Evolutionary conservation across 177 flowering plant species (phyloP), one percentile per base, ranked within the genome.

Genomic region (Vitis hybrid): DNA sequence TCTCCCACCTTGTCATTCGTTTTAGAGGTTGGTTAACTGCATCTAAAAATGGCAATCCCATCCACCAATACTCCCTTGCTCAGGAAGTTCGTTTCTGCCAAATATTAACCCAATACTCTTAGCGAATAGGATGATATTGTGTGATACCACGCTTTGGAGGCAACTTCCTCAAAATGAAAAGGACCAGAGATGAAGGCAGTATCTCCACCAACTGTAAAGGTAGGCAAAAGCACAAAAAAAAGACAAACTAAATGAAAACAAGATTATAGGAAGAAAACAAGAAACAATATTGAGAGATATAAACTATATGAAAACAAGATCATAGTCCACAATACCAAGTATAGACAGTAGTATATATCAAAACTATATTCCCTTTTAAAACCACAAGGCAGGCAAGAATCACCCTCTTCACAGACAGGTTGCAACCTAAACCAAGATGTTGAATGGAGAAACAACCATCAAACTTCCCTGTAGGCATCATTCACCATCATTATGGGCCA

Each of bases 71-170:
- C 46, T 35, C 46, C 46, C 46, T 35, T 35, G 46, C 46, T 35
- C 7, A 35, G 46, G 46, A 35, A 35, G 46, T 35, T 35, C 46
- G 1, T 35, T 35, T 35, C 46, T 35, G 46, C 46, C 46, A 35
- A 6, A 35, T 35, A 35, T 35, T 0, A 35, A 35, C 64, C 62
- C 68, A 51, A 27, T 56, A 48, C 67, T 65, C 57, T 90, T 78
- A 94, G 65, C 86, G 92, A 65, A 94, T 92, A 4, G 89, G 93
- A 66, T 91, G 97, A 82, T 94, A 94, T 59, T 89, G 95, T n/a
- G 97, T 89, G 68, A 82, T 84, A 15, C 92, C 89, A 11, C 97
- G 91, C 74, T 91, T 92, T 12, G 99, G 99, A 18, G 99, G 99
- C 82, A 94, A 78, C 82, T 94, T 94, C 78, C 97, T 85, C 84